Base-by-base conservation (phyloP, 352 stramenopile species). In the Globisporangium rhizosaccharum region DNA sequence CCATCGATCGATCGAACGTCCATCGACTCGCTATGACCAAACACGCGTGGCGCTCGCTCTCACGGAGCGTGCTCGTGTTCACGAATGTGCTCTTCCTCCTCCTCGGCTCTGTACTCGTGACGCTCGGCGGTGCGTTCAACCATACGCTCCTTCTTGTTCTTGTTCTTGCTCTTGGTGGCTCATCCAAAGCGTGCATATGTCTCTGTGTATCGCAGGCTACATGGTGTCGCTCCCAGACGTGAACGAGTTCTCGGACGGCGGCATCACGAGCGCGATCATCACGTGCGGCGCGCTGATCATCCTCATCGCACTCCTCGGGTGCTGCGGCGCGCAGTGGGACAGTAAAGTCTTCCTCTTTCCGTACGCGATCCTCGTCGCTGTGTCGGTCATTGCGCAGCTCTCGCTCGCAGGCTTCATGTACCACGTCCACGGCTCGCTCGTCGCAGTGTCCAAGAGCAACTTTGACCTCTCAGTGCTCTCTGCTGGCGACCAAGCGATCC, bases 51-150 rank as follows among this genome's bases (percentile, higher is more conserved):
- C 79, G 84, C 39, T 87, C 76, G 47, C 68, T 93, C 36, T 87
- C 79, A 53, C 76, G 84, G 36, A 87, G 82, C 57, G 79, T 93
- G 52, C 71, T 93, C 52, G 83, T 93, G 57, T 93, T 93, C 67
- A 92, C 81, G n/a, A 93, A 93, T 68, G 82, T 93, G 71, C 76
- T 93, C 49, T 93, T 93, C 73, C 67, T 93, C 54, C 66, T 90
- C 39, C 68, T 93, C n/a, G 84, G 84, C 63, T 76, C 78, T 3
- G 82, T 93, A 42, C 82, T 93, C 50, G 76, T 93, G 49, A 84
- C 75, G 15, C 84, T 93, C 45, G 84, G 84, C 64, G 82, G 82
- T 92, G 52, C 25, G 76, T 39, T 2, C 39, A 11, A 15, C 28
- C 10, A 30, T 14, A 7, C 2, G 7, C n/a, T 56, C 33, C 33